Base-by-base conservation (phyloP, 2,329 filamentous ascomycete genomes). In the Trichoderma sp. region DNA sequence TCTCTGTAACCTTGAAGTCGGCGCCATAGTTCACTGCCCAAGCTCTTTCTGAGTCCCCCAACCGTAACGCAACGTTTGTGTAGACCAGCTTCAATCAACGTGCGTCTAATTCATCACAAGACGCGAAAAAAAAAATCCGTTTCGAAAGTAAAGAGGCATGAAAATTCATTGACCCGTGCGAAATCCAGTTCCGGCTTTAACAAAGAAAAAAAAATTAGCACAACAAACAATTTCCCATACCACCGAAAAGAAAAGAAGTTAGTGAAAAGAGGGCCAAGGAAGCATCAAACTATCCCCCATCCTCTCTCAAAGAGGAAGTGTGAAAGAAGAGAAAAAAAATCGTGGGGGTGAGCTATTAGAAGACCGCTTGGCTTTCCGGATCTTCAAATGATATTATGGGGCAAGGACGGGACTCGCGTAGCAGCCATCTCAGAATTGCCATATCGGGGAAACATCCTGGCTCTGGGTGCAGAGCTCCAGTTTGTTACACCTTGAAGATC, bases 261-360 rank as follows among this genome's bases (percentile, higher is more conserved):
- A 19, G 10, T 7, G 35, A 65, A 43, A 43, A 24, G 37, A 65
- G 53, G 61, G 61, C 62, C 65, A 68, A 70, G 71, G 72, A 43
- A 70, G 68, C 69, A n/a, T n/a, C 8, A 11, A 14, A 4, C 13
- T 37, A 24, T 37, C 16, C 27, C 13, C 19, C 37, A 56, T 27
- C 43, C 62, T 35, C 53, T 66, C n/a, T 66, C 37, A 47, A 47
- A 35, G 37, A 65, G 37, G 62, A 72, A 70, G 68, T 64, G 70
- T 58, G 64, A 70, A 71, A 66, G 71, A 65, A 71, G 70, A 68
- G 67, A 67, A 71, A 64, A 40, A 58, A 66, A 71, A 65, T 49
- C 64, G 74, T 68, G 62, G 66, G 55, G 66, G 70, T 52, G 31
- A 52, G 40, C 16, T 49, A 59, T 52, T 27, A 47, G 37, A 67